A percentile compares a stretch with the other conserved stretches of the same genome.
These are phyloP conservation scores for Ceratopteris richardii DNA, from an alignment of 75 land plant species.

Conservation along the genomic window DNA sequence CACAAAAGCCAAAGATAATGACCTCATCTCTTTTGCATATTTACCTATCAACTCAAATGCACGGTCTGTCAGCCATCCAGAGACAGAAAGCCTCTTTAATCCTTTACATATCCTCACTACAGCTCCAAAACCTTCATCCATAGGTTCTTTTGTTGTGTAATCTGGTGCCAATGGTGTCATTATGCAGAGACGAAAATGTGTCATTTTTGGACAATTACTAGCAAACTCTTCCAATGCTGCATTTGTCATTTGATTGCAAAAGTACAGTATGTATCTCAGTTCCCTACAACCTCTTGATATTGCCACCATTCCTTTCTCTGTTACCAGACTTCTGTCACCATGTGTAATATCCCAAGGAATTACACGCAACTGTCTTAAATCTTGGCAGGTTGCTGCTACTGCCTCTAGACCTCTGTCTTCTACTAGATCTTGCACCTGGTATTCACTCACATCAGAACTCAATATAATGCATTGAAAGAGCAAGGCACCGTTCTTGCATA, in stretches of 20 bases:
- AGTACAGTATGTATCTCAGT: conserved; percentile 61
- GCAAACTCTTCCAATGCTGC: conserved; percentile 52
- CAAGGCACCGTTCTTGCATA: too few relatives aligned
- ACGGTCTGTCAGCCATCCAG: conserved; percentile 62
- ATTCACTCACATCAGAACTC: conserved; percentile 3
- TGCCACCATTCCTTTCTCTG: conserved; percentile 60
- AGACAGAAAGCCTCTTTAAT: conserved; percentile 66
- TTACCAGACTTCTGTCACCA: conserved; percentile 21
- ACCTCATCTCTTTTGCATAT: conserved; percentile 59
- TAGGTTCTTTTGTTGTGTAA: conserved; percentile 44
- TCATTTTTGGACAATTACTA: conserved; percentile 48
- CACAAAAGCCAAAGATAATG: conserved; percentile 71
- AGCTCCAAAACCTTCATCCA: conserved; percentile 78
- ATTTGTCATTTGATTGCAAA: conserved; percentile 81
- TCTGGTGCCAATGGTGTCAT: conserved; percentile 47
- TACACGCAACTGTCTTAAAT: conserved; percentile 61
- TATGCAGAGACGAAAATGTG: conserved; percentile 70
- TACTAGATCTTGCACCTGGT: conserved; percentile 51
- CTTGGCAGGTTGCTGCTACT: conserved; percentile 36
- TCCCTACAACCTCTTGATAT: conserved; percentile 65
- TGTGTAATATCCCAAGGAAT: conserved; percentile 40
- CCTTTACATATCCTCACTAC: conserved; percentile 46
- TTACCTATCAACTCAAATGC: conserved; percentile 59
- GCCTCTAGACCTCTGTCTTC: conserved; percentile 62
- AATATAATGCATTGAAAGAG: not conserved